These are phyloP conservation scores for Suillus weaverae DNA, from an alignment of 768 basidiomycete species.

Conservation along the genomic window DNA sequence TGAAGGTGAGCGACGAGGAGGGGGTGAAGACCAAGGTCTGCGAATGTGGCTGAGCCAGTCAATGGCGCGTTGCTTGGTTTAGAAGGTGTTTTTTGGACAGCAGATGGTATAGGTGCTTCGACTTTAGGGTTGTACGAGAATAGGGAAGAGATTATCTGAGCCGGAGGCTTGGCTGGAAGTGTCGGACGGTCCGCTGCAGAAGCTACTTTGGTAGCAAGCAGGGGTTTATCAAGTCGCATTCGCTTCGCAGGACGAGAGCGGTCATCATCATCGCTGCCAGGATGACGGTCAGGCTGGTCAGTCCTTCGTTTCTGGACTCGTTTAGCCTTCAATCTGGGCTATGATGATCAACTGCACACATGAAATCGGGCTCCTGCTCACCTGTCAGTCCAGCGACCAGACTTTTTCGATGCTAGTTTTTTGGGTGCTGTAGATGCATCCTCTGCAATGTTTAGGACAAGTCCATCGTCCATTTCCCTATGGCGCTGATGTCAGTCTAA, in stretches of 20 bases:
- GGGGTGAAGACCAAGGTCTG: conserved; percentile 80
- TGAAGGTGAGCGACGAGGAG: conserved; percentile 76
- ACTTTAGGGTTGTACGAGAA: conserved; percentile 83
- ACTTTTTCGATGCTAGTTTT: conserved; percentile 44
- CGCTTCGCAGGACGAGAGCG: conserved; percentile 48
- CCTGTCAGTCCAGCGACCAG: conserved; percentile 81
- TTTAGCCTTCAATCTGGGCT: conserved; percentile 69
- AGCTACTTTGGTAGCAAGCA: conserved; percentile 13
- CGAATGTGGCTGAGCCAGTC: conserved; percentile 71
- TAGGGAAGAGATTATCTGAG: conserved; percentile 83
- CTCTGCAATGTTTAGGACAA: conserved; percentile 70
- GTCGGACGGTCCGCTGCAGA: conserved; percentile 17
- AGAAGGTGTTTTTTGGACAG: conserved; percentile 26
- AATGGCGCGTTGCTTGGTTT: conserved; percentile 85
- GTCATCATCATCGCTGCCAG: conserved; percentile 24
- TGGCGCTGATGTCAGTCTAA: not conserved
- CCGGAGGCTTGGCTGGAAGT: conserved; percentile 31
- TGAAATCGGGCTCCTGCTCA: conserved; percentile 31
- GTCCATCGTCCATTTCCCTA: conserved; percentile 64
- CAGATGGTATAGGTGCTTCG: conserved; percentile 37
- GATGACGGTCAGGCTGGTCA: conserved; percentile 14
- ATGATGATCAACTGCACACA: not conserved
- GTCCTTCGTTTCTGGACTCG: conserved; percentile 60
- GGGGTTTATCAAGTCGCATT: conserved; percentile 32
- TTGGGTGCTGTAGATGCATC: conserved; percentile 33